Evolutionary conservation across 208 protist species (phyloP), one percentile per base, ranked within the genome.

Genomic region (Lotmaria passim): DNA sequence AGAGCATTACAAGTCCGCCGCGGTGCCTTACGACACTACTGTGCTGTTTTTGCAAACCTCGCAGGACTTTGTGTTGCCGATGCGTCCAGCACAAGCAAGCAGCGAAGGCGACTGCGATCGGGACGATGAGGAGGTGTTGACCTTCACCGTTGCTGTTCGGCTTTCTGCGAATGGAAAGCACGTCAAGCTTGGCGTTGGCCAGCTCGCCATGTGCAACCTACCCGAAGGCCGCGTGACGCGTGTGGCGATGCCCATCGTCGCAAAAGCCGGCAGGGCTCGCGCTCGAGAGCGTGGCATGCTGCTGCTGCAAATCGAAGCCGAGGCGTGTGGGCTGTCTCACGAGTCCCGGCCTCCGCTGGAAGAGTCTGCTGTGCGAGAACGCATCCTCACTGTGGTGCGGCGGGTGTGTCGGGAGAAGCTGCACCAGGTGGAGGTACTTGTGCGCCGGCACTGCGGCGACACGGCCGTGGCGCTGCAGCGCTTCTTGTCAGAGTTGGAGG

Each of bases 271-370:
- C 15, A 86, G 52, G 11, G 52, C 19, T 14, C 56, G 62, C 14
- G 80, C 84, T 14, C 58, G 58, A 2, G 80, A 83, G 34, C 72
- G 81, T 11, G 75, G 84, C 7, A 52, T 76, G 23, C 47, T 89
- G 43, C 55, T 69, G 26, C 31, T 89, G 39, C n/a, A 30, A 2
- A 4, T 62, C 7, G 17, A n/a, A 3, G 53, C 34, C 3, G 53
- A 59, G 14, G 33, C 10, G 7, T 28, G 53, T 43, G 53, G 34
- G 21, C 5, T 59, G 30, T n/a, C 19, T 11, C 34, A 8, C 7
- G n/a, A 34, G 21, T 15, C 12, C 4, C 30, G 7, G 8, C 33
- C 43, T 1, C 43, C 24, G 30, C 30, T 56, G n/a, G 47, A 46
- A 2, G 60, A 66, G 46, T 2, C 60, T 21, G 46, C 46, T 15